Base-by-base conservation (phyloP, 352 stramenopile genomes). In the Plasmopara halstedii region DNA sequence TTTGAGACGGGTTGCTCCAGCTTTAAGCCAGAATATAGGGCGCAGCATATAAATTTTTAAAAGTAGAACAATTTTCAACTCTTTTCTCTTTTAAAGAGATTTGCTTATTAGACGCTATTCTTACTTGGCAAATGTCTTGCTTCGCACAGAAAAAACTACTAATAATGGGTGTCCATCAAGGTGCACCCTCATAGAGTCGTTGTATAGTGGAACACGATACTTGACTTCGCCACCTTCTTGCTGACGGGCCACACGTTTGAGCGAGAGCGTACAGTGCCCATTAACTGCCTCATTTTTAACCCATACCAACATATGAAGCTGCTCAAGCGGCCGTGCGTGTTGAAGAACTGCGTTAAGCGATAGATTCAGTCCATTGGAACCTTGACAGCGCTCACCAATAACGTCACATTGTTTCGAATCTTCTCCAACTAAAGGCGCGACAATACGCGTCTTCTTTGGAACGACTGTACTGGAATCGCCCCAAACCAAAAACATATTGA, bases 301-400 rank as follows among this genome's bases (percentile, higher is more conserved):
- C 80, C 76, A 91, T 11, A 91, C 70, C 13, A 91, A 66, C 80
- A 91, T 91, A 50, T 91, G 80, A 9, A 91, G 54, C 50, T 88
- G 72, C 34, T 86, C 71, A 0, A 91, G 59, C 13, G 73, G 72
- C 4, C 74, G 74, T 1, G 65, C 59, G 52, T 91, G 80, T 37
- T 88, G 74, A 17, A 91, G 61, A 5, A 88, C 70, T 3, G 75
- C 73, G 36, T 91, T 91, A 15, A 88, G 57, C 29, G 76, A 85
- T 15, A 88, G 46, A 44, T 74, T 78, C 5, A 74, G 44, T 9
- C 65, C 72, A 32, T 75, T 83, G 8, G 51, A 62, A 20, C 70
- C 70, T 35, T 75, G 58, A 18, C 50, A 69, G 2, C 80, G 70
- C 53, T 91, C 80, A 20, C 73, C 80, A 9, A 84, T 83, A n/a